A percentile compares a stretch with the other conserved stretches of the same genome.
These are phyloP conservation scores for Cornus suecica DNA, from an alignment of 148 eudicot genomes.

Conservation along the genomic window DNA sequence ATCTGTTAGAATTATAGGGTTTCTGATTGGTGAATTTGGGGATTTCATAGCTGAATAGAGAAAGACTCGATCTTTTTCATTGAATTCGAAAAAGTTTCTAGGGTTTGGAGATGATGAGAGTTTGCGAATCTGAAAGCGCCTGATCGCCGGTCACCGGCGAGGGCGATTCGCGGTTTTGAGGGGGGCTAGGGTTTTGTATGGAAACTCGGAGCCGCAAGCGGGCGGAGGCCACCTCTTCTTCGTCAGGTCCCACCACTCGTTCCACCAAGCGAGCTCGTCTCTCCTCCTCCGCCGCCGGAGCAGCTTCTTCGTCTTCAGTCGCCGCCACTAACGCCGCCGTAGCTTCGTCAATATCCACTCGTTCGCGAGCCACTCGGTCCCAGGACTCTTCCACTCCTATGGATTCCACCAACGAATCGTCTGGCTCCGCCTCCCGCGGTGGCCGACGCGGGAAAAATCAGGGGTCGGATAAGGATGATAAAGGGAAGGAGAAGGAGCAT, in stretches of 20 bases:
- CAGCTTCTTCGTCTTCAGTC: slow-evolving; percentile 13
- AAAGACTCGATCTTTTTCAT: neutral
- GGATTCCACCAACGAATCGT: slow-evolving; percentile 53
- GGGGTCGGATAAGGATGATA: slow-evolving; percentile 48
- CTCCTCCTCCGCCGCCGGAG: slow-evolving; percentile 26
- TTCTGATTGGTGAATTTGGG: slow-evolving; percentile 1
- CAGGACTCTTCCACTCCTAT: slow-evolving; percentile 35
- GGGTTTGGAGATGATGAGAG: slow-evolving; percentile 32
- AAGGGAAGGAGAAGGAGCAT: slow-evolving; percentile 84
- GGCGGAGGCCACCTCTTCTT: slow-evolving; percentile 92
- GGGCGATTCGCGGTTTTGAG: neutral
- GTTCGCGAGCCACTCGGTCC: slow-evolving; percentile 42
- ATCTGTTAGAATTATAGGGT: neutral
- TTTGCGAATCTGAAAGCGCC: slow-evolving; percentile 33
- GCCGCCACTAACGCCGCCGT: slow-evolving; percentile 27
- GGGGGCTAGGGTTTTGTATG: slow-evolving; percentile 40
- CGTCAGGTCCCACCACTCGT: slow-evolving; percentile 62
- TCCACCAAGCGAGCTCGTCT: slow-evolving; percentile 58
- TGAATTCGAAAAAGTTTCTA: neutral
- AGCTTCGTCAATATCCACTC: slow-evolving; percentile 33
- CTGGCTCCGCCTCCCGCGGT: slow-evolving; percentile 48
- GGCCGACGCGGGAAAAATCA: slow-evolving; percentile 59
- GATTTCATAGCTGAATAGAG: slow-evolving; percentile 13
- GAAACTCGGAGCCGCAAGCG: slow-evolving; percentile 99
- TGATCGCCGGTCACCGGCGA: slow-evolving; percentile 47